These are phyloP conservation scores for Fagopyrum homotropicum DNA, from an alignment of 148 eudicot species.

Conservation along the genomic window DNA sequence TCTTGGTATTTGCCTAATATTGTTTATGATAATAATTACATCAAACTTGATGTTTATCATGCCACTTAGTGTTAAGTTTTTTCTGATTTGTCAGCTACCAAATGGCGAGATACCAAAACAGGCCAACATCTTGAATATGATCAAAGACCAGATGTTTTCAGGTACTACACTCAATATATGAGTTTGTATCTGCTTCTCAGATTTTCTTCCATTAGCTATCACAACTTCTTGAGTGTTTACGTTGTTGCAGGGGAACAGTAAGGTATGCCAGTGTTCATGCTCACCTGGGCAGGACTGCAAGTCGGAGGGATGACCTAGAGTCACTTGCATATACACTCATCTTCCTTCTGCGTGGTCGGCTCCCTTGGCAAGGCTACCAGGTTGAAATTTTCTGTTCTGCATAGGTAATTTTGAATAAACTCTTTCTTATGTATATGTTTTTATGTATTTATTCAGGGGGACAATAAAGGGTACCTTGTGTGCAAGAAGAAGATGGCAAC, in stretches of 20 bases:
- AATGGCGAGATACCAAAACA: constrained; percentile 63
- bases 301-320: constrained; percentile 92
- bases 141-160: constrained; percentile 89
- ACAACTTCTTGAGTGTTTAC: constrained; percentile 5
- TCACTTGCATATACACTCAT: constrained; percentile 91
- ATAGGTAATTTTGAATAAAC: constrained; percentile 1
- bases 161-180: constrained; percentile 26
- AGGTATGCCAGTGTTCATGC: constrained; percentile 99
- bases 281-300: constrained; percentile 91
- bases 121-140: constrained; percentile 88
- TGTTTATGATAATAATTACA: background rate
- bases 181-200: constrained; percentile 2
- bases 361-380: constrained; percentile 98
- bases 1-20: constrained; percentile 36
- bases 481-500: constrained; percentile 98
- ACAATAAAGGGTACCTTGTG: constrained; percentile 87
- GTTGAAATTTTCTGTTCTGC: constrained; percentile 18
- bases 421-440: constrained; percentile 12
- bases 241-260: constrained; percentile 69
- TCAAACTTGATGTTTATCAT: background rate
- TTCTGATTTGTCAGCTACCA: constrained; percentile 49
- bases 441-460: constrained; percentile 44
- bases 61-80: too few species aligned
- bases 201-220: background rate
- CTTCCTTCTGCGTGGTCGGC: constrained; percentile 88